phyloP scores from a whole-genome alignment of 2,329 filamentous ascomycete genomes.

The Hypoxylon sp. region DNA sequence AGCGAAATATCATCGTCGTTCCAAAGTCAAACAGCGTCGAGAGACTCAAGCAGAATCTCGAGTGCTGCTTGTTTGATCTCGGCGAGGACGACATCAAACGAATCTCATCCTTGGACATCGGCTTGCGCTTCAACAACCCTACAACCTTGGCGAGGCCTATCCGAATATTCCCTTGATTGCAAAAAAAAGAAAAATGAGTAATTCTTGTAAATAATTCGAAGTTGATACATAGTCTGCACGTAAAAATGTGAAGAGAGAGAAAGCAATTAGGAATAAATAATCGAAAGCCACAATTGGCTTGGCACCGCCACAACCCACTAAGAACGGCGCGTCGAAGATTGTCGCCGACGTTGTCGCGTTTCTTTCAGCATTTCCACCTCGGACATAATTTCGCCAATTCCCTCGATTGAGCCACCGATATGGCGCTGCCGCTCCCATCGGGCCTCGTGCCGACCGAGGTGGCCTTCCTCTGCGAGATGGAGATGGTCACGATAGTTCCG shows the following conservation, averaged over 20 bases:
- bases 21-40: conserved; percentile 65
- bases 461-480: conserved; percentile 96
- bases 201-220: background rate
- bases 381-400: conserved; percentile 1
- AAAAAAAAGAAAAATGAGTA: background rate
- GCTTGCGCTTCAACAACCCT: conserved; percentile 66
- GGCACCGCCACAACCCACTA: conserved; percentile 6
- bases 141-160: conserved; percentile 38
- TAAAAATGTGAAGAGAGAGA: background rate
- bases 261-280: background rate
- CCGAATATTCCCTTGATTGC: conserved; percentile 44
- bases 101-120: conserved; percentile 59
- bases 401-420: conserved; percentile 25
- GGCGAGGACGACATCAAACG: conserved; percentile 60
- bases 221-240: background rate
- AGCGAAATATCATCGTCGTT: conserved; percentile 67
- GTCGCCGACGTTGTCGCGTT: conserved; percentile 15
- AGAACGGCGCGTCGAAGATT: conserved; percentile 11
- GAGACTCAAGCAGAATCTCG: conserved; percentile 61
- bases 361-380: background rate
- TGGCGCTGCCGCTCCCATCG: conserved; percentile 45
- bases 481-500: conserved; percentile 90
- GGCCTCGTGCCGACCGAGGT: conserved; percentile 85
- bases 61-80: conserved; percentile 62
- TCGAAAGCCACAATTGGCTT: background rate